Evolutionary conservation across 768 basidiomycete species (phyloP).

Genomic region (Rubroboletus satanas): DNA sequence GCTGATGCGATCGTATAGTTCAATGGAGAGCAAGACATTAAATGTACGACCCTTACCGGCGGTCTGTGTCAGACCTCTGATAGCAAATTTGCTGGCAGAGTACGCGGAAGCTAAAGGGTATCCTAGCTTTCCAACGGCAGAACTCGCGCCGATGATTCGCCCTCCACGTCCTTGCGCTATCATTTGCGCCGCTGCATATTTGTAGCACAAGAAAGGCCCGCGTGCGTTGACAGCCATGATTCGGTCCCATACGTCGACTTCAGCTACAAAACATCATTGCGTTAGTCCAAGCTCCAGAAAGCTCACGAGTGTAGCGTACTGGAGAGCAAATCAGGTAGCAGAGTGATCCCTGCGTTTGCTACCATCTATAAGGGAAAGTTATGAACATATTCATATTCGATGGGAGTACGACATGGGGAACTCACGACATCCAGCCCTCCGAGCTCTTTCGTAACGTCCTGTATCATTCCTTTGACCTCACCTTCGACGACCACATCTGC

Average conservation of each 20-base stretch:
- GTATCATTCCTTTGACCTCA: conserved; percentile 39
- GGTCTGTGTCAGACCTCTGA: conserved; percentile 37
- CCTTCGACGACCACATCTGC: conserved; percentile 39
- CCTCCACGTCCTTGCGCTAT: conserved; percentile 47
- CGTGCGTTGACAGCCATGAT: conserved; percentile 47
- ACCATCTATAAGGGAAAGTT: conserved; percentile 1
- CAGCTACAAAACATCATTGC: not conserved
- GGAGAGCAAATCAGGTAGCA: not conserved
- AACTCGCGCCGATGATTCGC: conserved; percentile 45
- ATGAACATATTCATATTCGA: too few species aligned
- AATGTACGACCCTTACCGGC: conserved; percentile 22
- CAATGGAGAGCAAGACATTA: not conserved
- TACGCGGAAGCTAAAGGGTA: conserved; percentile 14
- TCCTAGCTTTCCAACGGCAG: not conserved
- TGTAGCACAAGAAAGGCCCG: conserved; percentile 58
- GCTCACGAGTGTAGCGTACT: not conserved
- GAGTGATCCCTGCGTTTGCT: conserved; percentile 5
- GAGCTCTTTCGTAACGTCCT: conserved; percentile 25
- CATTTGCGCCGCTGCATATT: conserved; percentile 61
- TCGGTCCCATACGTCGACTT: conserved; percentile 31
- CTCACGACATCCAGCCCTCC: conserved; percentile 13
- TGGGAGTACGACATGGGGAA: too few species aligned
- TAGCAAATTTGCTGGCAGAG: conserved; percentile 35
- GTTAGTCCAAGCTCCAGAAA: not conserved
- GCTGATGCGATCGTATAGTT: not conserved